These are phyloP conservation scores for Apocynum venetum DNA, from an alignment of 257 asterid genomes.

Conservation along the genomic window DNA sequence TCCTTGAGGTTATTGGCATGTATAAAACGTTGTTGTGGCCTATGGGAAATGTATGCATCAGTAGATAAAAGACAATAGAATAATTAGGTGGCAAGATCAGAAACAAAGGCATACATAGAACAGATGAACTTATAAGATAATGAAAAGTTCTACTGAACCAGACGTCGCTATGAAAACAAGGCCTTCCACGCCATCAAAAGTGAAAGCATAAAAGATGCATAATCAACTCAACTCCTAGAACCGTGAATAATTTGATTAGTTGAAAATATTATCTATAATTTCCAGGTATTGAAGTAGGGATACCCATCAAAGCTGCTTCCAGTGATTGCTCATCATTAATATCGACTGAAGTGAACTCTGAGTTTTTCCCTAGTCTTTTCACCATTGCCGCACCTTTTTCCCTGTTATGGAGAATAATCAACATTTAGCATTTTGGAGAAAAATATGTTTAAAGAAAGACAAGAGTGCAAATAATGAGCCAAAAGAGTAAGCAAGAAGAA, in stretches of 20 bases:
- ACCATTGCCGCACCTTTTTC: constrained; percentile 73
- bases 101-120: neutral
- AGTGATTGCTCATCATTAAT: constrained; percentile 50
- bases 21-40: no score
- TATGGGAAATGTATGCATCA: neutral
- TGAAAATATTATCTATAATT: neutral
- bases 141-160: neutral
- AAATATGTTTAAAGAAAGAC: neutral
- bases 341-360: constrained; percentile 69
- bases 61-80: neutral
- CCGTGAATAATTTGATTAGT: neutral
- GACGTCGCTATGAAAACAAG: neutral
- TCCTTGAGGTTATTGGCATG: neutral
- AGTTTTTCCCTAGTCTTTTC: constrained; percentile 49
- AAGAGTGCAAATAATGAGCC: neutral
- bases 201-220: neutral
- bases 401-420: constrained; percentile 35
- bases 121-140: neutral
- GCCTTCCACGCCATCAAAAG: neutral
- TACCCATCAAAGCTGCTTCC: constrained; percentile 44
- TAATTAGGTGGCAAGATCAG: neutral
- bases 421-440: neutral
- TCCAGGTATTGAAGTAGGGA: neutral
- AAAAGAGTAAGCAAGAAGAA: no score
- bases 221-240: neutral